A percentile compares a stretch with the other conserved stretches of the same genome.
Conservation (phyloP, 345 rosid species). For the Eucalyptus sp. region DNA sequence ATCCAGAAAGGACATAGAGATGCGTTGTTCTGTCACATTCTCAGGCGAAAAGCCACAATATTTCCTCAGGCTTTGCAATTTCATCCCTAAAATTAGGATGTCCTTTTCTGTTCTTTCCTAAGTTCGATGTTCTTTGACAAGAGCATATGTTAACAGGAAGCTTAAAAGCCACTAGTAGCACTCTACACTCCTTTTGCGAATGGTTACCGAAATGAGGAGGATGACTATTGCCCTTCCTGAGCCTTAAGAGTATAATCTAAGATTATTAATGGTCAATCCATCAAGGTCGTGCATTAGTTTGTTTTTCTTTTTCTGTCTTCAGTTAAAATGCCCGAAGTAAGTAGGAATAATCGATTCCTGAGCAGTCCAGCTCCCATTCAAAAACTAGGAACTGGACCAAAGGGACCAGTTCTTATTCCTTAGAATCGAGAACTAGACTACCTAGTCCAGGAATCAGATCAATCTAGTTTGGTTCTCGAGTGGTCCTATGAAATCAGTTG, state of each 20-base stretch:
- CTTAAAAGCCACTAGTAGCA: neutral
- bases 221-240: neutral
- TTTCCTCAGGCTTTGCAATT: neutral
- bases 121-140: neutral
- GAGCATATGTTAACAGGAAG: neutral
- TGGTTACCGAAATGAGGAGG: neutral
- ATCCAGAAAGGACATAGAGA: neutral
- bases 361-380: too few relatives aligned
- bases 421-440: too few relatives aligned
- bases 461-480: fast-evolving
- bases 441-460: fast-evolving
- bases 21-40: neutral
- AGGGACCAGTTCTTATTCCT: too few relatives aligned
- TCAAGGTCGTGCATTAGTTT: neutral
- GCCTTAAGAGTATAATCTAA: neutral
- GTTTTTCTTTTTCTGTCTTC: neutral
- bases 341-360: too few relatives aligned
- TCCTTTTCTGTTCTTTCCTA: neutral
- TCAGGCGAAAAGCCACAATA: neutral
- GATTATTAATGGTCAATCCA: neutral
- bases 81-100: neutral
- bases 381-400: too few relatives aligned
- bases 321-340: neutral
- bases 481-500: too few relatives aligned
- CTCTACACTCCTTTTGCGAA: too few relatives aligned